A percentile compares a stretch with the other conserved stretches of the same genome.
Evolutionary conservation across 305 asterid species (phyloP).

Genomic region (Fraxinus xanthoxyloides): DNA sequence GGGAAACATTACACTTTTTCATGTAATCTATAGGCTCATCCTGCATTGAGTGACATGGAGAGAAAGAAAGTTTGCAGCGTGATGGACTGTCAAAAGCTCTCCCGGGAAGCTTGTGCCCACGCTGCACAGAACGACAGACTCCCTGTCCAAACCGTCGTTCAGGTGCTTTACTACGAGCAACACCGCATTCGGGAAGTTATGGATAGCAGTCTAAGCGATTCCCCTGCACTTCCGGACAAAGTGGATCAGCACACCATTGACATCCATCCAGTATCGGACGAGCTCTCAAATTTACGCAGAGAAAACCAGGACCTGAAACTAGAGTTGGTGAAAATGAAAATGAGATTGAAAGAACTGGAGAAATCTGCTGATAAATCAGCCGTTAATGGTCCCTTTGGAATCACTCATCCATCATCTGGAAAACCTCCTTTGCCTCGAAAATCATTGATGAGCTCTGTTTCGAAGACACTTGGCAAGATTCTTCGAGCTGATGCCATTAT

Average conservation of each 20-base stretch:
- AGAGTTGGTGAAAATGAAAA: slow-evolving; percentile 64
- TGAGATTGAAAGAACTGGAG: slow-evolving; percentile 60
- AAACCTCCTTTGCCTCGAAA: slow-evolving; percentile 69
- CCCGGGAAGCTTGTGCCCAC: slow-evolving; percentile 87
- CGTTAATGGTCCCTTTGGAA: slow-evolving; percentile 32
- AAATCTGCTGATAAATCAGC: slow-evolving; percentile 29
- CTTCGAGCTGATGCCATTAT: slow-evolving; percentile 47
- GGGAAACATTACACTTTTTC: background rate
- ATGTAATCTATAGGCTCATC: slow-evolving; percentile 63
- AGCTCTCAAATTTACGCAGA: slow-evolving; percentile 41
- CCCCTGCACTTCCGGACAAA: slow-evolving; percentile 35
- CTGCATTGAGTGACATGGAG: slow-evolving; percentile 75
- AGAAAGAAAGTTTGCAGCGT: slow-evolving; percentile 78
- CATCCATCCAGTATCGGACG: slow-evolving; percentile 34
- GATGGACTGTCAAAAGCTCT: slow-evolving; percentile 91
- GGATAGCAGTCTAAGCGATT: slow-evolving; percentile 36
- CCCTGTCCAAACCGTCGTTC: slow-evolving; percentile 84
- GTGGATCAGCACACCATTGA: slow-evolving; percentile 22
- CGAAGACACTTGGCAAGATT: slow-evolving; percentile 57
- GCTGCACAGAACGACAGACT: slow-evolving; percentile 89
- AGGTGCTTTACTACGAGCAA: slow-evolving; percentile 87
- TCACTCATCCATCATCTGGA: slow-evolving; percentile 30
- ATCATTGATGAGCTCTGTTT: slow-evolving; percentile 67
- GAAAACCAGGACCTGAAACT: slow-evolving; percentile 76
- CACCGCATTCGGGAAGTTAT: slow-evolving; percentile 68